Conservation (phyloP, 1,284 basidiomycete genomes). For the Austroboletus rostrupii region DNA sequence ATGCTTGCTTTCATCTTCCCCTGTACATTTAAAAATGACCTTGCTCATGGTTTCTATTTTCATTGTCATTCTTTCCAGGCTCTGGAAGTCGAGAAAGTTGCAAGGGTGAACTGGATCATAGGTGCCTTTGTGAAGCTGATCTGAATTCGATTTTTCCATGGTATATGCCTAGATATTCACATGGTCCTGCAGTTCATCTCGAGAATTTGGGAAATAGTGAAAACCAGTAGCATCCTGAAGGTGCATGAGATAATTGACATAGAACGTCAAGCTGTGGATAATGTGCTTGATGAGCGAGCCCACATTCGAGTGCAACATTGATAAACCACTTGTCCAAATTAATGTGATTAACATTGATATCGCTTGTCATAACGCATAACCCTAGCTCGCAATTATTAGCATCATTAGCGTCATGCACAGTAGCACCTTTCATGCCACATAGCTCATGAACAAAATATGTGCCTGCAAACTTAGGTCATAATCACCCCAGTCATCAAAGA, state of each 20-base stretch:
- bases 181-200: neutral
- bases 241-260: neutral
- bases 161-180: neutral
- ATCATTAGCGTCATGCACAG: neutral
- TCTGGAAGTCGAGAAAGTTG: too few species aligned
- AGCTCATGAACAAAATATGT: slow-evolving; percentile 17
- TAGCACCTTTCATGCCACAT: slow-evolving; percentile 9
- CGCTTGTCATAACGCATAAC: too few species aligned
- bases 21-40: neutral
- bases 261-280: too few species aligned
- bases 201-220: neutral
- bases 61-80: neutral
- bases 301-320: too few species aligned
- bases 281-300: too few species aligned
- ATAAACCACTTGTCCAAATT: too few species aligned
- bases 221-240: neutral
- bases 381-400: too few species aligned
- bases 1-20: neutral
- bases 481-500: too few species aligned
- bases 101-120: neutral
- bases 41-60: neutral
- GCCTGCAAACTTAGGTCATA: too few species aligned
- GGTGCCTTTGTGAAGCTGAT: neutral
- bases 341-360: too few species aligned
- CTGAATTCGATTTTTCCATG: neutral